A percentile compares a stretch with the other conserved stretches of the same genome.
Evolutionary conservation across 2,329 filamentous ascomycete species (phyloP).

Genomic region (Cladobotryum mycophilum): DNA sequence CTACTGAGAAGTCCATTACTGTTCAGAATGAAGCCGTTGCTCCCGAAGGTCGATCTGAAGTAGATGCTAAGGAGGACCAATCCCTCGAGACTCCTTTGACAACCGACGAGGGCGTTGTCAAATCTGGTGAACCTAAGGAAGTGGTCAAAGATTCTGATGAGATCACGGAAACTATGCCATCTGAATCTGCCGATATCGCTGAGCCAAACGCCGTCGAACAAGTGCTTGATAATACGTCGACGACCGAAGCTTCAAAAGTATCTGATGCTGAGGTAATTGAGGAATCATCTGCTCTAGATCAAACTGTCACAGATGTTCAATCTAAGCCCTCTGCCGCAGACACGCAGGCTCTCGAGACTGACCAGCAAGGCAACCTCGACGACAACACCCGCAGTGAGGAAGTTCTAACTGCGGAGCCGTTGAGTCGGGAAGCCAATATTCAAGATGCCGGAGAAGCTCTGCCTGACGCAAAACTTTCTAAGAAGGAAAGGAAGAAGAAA

Average conservation of each 20-base stretch:
- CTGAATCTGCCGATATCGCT: background rate
- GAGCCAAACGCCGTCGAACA: background rate
- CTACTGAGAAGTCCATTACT: no score
- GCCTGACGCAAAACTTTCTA: conserved; percentile 6
- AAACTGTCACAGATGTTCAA: background rate
- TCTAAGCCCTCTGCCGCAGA: background rate
- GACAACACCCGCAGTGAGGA: background rate
- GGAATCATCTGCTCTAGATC: background rate
- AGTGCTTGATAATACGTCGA: background rate
- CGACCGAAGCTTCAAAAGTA: background rate
- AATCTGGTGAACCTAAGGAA: background rate
- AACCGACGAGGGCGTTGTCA: background rate
- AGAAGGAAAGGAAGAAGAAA: conserved; percentile 16
- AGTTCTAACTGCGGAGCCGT: background rate
- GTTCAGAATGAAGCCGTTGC: no score
- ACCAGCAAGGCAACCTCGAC: background rate
- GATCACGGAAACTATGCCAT: background rate
- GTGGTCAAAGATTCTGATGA: background rate
- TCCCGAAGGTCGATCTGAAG: no score
- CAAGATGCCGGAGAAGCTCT: background rate
- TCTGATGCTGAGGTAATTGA: background rate
- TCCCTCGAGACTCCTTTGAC: background rate
- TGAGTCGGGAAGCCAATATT: background rate
- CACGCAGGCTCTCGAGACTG: background rate
- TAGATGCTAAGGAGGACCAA: no score